Conservation (phyloP, 2,329 filamentous ascomycete genomes). For the Diaporthe sp. region DNA sequence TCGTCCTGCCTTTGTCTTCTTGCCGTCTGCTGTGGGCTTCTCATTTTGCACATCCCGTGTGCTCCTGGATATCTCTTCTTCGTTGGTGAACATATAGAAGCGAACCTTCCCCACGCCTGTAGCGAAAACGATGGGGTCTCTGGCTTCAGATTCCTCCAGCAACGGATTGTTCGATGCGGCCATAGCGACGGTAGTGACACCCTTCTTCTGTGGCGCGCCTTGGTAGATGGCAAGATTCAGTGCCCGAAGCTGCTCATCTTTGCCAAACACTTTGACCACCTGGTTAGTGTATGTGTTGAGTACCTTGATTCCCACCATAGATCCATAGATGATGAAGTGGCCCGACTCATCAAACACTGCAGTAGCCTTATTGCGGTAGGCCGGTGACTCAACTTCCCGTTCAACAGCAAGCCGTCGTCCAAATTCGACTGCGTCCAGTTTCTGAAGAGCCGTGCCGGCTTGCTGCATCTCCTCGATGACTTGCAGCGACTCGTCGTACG, state of each 20-base stretch:
- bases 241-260: slow-evolving; percentile 88
- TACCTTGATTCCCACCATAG: slow-evolving; percentile 92
- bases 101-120: slow-evolving; percentile 90
- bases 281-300: slow-evolving; percentile 96
- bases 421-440: slow-evolving; percentile 92
- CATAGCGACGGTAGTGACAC: slow-evolving; percentile 95
- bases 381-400: slow-evolving; percentile 82
- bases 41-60: slow-evolving; percentile 95
- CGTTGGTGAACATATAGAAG: slow-evolving; percentile 99
- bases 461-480: slow-evolving; percentile 96
- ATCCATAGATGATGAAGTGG: slow-evolving; percentile 95
- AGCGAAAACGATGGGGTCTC: slow-evolving; percentile 88
- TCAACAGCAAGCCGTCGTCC: slow-evolving; percentile 89
- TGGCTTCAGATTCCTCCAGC: slow-evolving; percentile 88
- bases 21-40: slow-evolving; percentile 78
- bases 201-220: slow-evolving; percentile 94
- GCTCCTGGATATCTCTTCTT: slow-evolving; percentile 84
- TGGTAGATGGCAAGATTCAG: slow-evolving; percentile 91
- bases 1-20: slow-evolving; percentile 67
- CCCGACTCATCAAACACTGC: slow-evolving; percentile 96
- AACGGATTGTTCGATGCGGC: slow-evolving; percentile 94
- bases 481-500: slow-evolving; percentile 93
- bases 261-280: slow-evolving; percentile 89
- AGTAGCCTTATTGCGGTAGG: slow-evolving; percentile 79
- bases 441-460: slow-evolving; percentile 84